Evolutionary conservation across 176 grass and related monocot species (phyloP).

Genomic region (Sorghum bicolor): Sorghum_bicolor_NCBIv3 NC_012876.2:7570501-7571000

Average conservation of each 20-base stretch:
- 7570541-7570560: background rate
- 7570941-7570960: constrained; percentile 94
- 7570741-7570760: constrained; percentile 99
- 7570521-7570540: background rate
- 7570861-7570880: constrained; percentile 2
- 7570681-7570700: constrained; percentile 60
- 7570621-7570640: constrained; percentile 15
- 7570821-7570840: constrained; percentile 92
- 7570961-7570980: constrained; percentile 94
- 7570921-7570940: constrained; percentile 77
- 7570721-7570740: constrained; percentile 90
- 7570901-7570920: constrained; percentile 7
- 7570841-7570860: constrained; percentile 3
- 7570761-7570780: constrained; percentile 98
- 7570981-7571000: constrained; percentile 89
- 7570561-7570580: background rate
- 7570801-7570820: constrained; percentile 86
- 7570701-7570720: constrained; percentile 86
- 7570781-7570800: constrained; percentile 98
- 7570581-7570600: background rate
- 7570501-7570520: background rate
- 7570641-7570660: background rate
- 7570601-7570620: background rate
- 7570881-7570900: background rate
- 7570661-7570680: background rate